phyloP scores from a whole-genome alignment of 192 early-diverging fungal species.

The Coemansia sp. region DNA sequence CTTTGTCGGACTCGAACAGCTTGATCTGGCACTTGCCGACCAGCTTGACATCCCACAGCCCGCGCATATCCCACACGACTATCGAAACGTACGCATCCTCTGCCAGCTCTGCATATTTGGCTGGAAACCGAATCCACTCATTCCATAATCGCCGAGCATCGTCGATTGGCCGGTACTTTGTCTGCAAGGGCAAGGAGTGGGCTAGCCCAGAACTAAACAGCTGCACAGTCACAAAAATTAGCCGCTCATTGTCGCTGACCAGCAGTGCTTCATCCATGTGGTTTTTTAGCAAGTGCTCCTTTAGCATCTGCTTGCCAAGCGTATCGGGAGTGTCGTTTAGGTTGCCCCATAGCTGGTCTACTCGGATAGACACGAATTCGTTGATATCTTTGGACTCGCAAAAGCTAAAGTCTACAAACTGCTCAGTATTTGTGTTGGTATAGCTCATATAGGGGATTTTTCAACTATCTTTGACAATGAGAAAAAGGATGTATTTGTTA shows the following conservation, averaged over 20 bases:
- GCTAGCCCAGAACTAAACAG: constrained; percentile 48
- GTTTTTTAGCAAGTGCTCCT: constrained; percentile 28
- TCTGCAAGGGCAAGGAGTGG: constrained; percentile 43
- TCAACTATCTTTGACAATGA: no score
- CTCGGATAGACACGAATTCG: constrained; percentile 44
- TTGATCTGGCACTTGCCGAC: constrained; percentile 75
- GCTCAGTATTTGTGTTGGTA: constrained; percentile 24
- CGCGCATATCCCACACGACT: constrained; percentile 76
- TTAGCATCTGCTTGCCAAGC: constrained; percentile 15
- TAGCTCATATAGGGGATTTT: constrained; percentile 27
- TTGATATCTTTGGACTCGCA: constrained; percentile 51
- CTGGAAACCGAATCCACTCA: constrained; percentile 89
- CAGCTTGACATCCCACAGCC: constrained; percentile 68
- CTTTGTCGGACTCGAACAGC: constrained; percentile 82
- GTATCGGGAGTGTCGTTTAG: neutral
- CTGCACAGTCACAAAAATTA: constrained; percentile 45
- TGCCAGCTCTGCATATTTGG: constrained; percentile 84
- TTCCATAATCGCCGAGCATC: constrained; percentile 62
- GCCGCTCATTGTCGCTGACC: constrained; percentile 2
- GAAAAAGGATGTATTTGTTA: no score
- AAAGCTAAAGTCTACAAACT: constrained; percentile 53
- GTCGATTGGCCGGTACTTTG: constrained; percentile 29
- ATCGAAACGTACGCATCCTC: constrained; percentile 66
- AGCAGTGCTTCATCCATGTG: constrained; percentile 10
- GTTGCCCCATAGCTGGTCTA: constrained; percentile 49